Base-by-base conservation (phyloP, 202 grass and related monocot species). In the Setaria italica region DNA sequence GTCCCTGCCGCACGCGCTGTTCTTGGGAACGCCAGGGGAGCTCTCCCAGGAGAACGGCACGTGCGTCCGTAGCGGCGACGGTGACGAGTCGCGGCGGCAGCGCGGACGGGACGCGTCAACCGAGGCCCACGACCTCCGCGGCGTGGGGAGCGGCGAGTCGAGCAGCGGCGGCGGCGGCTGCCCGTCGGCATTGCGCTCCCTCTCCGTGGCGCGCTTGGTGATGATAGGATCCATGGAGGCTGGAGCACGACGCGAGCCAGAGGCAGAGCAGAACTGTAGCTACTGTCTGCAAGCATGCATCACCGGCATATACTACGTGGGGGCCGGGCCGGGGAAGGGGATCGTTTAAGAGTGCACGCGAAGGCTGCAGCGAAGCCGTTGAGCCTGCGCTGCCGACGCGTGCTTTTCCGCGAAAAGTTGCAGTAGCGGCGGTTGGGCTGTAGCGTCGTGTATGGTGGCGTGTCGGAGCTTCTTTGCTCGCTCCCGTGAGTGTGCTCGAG, bases 31-130 rank as follows among this genome's bases (percentile, higher is more conserved):
- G 21, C 96, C 96, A 0, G 96, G 96, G 3, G 96, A 99, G 87
- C 91, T 95, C 88, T 99, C 96, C 96, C 96, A 99, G 15, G 90
- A 95, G 79, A 99, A 99, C 2, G 96, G 96, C 17, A 99, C 90
- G 0, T 80, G 86, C 43, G 87, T 95, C 32, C 87, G 80, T 33
- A 90, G 78, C 76, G 82, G 90, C 32, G 86, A 87, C 76, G 82
- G 90, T 21, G 86, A 87, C n/a, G 74, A 57, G 11, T 79, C 82
- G 51, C 50, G 62, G 34, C 74, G 79, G 78, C 71, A 46, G 69
- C 82, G 84, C 72, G 34, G 25, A 73, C 82, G 55, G 42, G 62
- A 35, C 80, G 62, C 66, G 72, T 87, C 81, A 30, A 60, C 5
- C 9, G 85, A 90, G 20, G 76, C 80, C 64, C 80, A 93, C 14